Conservation (phyloP, 2,329 filamentous ascomycete genomes). For the Nemania sp. region DNA sequence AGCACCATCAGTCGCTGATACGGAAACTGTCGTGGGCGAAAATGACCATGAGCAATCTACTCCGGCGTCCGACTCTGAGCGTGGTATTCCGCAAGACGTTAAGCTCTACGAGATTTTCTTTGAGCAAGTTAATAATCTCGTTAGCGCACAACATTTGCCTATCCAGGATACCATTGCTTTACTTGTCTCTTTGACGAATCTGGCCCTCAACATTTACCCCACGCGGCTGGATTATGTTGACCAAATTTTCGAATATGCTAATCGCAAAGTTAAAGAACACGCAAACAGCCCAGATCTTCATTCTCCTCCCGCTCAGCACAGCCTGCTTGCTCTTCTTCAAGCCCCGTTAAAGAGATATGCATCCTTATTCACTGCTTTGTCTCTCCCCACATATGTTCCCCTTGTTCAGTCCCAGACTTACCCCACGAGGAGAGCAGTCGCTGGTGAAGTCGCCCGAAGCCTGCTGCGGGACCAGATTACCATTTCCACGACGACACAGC, state of each 20-base stretch:
- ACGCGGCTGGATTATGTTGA: constrained; percentile 94
- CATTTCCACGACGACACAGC: constrained; percentile 80
- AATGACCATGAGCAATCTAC: constrained; percentile 51
- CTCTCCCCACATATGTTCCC: constrained; percentile 90
- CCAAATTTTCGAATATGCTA: constrained; percentile 90
- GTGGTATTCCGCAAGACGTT: constrained; percentile 78
- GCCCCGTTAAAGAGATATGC: constrained; percentile 90
- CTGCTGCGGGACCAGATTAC: constrained; percentile 85
- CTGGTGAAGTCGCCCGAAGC: constrained; percentile 85
- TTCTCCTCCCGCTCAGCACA: constrained; percentile 86
- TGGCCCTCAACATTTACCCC: constrained; percentile 96
- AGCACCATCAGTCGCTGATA: constrained; percentile 59
- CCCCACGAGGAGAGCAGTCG: constrained; percentile 88
- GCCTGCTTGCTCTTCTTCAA: constrained; percentile 88
- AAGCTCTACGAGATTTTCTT: constrained; percentile 98
- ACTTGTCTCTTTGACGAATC: constrained; percentile 91
- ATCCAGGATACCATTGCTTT: constrained; percentile 96
- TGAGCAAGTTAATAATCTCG: constrained; percentile 91
- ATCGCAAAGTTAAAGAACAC: constrained; percentile 86
- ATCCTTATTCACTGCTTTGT: constrained; percentile 95
- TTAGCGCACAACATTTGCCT: constrained; percentile 88
- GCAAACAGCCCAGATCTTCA: constrained; percentile 96
- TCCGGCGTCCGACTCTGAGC: constrained; percentile 52
- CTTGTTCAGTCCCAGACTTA: constrained; percentile 93
- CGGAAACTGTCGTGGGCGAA: constrained; percentile 62